These are phyloP conservation scores for Phytophthora crassamura DNA, from an alignment of 352 stramenopile genomes.

Conservation along the genomic window DNA sequence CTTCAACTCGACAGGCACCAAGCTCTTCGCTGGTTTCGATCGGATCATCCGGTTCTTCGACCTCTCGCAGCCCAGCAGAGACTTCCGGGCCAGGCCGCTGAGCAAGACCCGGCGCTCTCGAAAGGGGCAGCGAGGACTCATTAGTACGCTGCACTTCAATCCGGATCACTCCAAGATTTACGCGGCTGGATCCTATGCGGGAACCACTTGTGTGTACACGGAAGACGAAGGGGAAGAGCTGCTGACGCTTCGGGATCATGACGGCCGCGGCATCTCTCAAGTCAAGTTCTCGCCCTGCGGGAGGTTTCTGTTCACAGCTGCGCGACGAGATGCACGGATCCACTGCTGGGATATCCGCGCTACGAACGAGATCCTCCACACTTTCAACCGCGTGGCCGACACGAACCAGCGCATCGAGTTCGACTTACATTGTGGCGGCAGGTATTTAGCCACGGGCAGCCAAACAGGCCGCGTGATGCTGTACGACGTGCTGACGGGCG, in stretches of 20 bases:
- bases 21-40: constrained; percentile 89
- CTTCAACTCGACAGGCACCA: constrained; percentile 82
- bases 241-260: constrained; percentile 68
- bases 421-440: constrained; percentile 69
- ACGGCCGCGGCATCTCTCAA: constrained; percentile 82
- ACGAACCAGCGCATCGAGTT: constrained; percentile 85
- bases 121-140: constrained; percentile 76
- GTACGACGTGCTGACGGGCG: constrained; percentile 64
- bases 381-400: constrained; percentile 61
- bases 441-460: constrained; percentile 72
- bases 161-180: constrained; percentile 88
- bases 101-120: constrained; percentile 72
- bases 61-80: constrained; percentile 64
- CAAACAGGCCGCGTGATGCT: constrained; percentile 56
- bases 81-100: constrained; percentile 62
- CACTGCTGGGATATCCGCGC: constrained; percentile 90
- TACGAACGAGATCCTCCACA: constrained; percentile 68
- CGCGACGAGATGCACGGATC: constrained; percentile 70
- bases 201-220: constrained; percentile 86
- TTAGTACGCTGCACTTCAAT: constrained; percentile 84
- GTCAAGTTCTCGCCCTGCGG: constrained; percentile 83
- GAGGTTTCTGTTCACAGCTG: constrained; percentile 75
- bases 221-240: constrained; percentile 77
- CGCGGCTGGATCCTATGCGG: constrained; percentile 84
- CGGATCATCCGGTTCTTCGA: constrained; percentile 87